phyloP scores from a whole-genome alignment of 352 stramenopile species.

The Labyrinthula sp. region DNA sequence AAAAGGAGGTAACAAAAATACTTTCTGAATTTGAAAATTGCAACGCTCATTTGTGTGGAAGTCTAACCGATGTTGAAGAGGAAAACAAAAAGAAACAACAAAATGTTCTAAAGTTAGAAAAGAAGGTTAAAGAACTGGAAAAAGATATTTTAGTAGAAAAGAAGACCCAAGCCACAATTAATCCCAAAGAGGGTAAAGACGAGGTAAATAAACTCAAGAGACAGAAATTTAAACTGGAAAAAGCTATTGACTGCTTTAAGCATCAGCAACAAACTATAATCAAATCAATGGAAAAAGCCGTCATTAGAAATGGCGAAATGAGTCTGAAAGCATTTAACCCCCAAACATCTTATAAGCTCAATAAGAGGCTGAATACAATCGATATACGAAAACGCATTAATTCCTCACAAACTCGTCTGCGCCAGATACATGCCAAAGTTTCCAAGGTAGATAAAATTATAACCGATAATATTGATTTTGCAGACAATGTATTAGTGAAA shows the following conservation, averaged over 20 bases:
- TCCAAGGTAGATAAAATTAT: too few species aligned
- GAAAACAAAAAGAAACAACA: slow-evolving; percentile 56
- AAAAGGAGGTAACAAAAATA: slow-evolving; percentile 73
- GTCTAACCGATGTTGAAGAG: slow-evolving; percentile 49
- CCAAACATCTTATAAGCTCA: too few species aligned
- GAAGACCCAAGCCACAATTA: slow-evolving; percentile 70
- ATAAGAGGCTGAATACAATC: too few species aligned
- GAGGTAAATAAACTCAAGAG: slow-evolving; percentile 74
- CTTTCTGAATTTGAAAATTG: slow-evolving; percentile 65
- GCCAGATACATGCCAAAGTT: too few species aligned
- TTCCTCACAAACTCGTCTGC: too few species aligned
- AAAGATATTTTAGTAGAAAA: slow-evolving; percentile 89
- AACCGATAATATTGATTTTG: too few species aligned
- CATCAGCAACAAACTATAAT: slow-evolving; percentile 72
- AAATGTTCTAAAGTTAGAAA: slow-evolving; percentile 64
- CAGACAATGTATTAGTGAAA: too few species aligned
- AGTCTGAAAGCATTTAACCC: too few species aligned
- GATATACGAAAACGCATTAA: too few species aligned
- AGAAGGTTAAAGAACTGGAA: slow-evolving; percentile 75
- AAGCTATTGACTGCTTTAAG: slow-evolving; percentile 63
- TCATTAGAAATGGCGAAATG: too few species aligned
- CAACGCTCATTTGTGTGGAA: slow-evolving; percentile 46
- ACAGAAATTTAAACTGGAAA: slow-evolving; percentile 79
- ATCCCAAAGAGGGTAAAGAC: slow-evolving; percentile 63
- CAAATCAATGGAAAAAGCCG: slow-evolving; percentile 72